Base-by-base conservation (phyloP, 768 basidiomycete genomes). In the Trichaptum fuscoviolaceum region DNA sequence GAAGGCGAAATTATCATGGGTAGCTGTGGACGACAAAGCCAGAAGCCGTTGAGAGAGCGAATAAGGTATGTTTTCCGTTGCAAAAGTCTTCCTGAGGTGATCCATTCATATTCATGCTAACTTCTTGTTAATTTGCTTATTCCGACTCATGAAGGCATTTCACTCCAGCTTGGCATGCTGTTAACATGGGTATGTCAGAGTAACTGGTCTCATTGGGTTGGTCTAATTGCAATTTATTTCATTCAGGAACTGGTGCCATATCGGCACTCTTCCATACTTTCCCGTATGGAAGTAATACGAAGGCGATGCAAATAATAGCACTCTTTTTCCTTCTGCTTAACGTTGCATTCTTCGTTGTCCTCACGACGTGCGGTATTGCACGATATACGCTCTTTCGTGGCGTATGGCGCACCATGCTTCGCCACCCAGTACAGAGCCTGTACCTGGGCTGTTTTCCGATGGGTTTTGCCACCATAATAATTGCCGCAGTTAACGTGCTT, bases 321-420 rank as follows among this genome's bases (percentile, higher is more conserved):
- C 76, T 85, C 35, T 74, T 80, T 5, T 79, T 90, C 70, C 88
- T 88, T 76, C 80, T 87, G 73, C 74, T 90, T 67, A 86, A 88
- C 72, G 76, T 87, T 36, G 68, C 71, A 1, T 77, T 90, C 8
- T 90, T 88, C 74, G 66, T 81, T 24, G 27, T 83, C 25, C 84
- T 89, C 74, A 78, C 75, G 23, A 70, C 69, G 7, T 73, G 85
- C 30, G 82, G 82, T 34, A 64, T 79, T 6, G 76, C 79, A 3
- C 84, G 88, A 64, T 90, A 89, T 73, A 75, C 76, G 62, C 67
- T 83, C 35, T 86, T 83, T 67, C 75, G 27, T 35, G n/a, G 62
- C 26, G 57, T 77, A 35, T 86, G 84, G 84, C 68, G 69, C 0
- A 72, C 74, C 6, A 84, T 84, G 80, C 67, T 87, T 24, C 75